These are phyloP conservation scores for Torrubiellomyces zombiae DNA, from an alignment of 2,329 filamentous ascomycete species.

Conservation along the genomic window DNA sequence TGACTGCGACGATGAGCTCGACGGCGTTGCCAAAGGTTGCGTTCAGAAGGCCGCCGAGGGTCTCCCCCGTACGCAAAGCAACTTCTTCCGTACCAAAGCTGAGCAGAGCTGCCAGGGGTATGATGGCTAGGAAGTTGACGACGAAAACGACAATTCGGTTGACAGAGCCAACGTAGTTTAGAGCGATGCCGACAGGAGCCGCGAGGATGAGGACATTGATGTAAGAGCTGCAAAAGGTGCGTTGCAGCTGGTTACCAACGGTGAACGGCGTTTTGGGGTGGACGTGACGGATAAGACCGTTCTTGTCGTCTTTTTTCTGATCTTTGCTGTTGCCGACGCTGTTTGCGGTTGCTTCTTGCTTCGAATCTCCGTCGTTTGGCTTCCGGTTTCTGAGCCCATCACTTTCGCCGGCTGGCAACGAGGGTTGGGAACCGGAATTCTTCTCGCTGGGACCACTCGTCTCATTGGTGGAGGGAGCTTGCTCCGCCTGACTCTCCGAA, in stretches of 20 bases:
- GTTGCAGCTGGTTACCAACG: slow-evolving; percentile 47
- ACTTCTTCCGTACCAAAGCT: slow-evolving; percentile 86
- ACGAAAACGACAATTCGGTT: slow-evolving; percentile 55
- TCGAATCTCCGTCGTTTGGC: slow-evolving; percentile 10
- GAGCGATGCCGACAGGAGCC: slow-evolving; percentile 62
- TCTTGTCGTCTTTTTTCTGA: slow-evolving; percentile 16
- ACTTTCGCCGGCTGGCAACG: slow-evolving; percentile 8
- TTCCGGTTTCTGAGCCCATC: slow-evolving; percentile 15
- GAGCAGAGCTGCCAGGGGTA: slow-evolving; percentile 74
- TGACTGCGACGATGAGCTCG: slow-evolving; percentile 75
- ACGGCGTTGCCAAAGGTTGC: slow-evolving; percentile 88
- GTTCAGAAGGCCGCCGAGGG: slow-evolving; percentile 74
- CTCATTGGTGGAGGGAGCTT: slow-evolving; percentile 6
- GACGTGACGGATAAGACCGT: slow-evolving; percentile 26
- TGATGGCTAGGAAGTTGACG: slow-evolving; percentile 86
- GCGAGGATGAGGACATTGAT: slow-evolving; percentile 70
- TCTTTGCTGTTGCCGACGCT: slow-evolving; percentile 8
- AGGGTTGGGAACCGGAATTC: slow-evolving; percentile 7
- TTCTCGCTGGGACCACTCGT: slow-evolving; percentile 7
- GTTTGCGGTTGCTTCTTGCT: slow-evolving; percentile 7
- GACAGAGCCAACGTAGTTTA: slow-evolving; percentile 44
- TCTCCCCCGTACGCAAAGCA: slow-evolving; percentile 65
- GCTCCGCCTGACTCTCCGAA: slow-evolving; percentile 7
- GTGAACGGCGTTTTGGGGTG: slow-evolving; percentile 40
- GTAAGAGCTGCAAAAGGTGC: slow-evolving; percentile 67